Evolutionary conservation across 1,139 yeast genomes (phyloP).

Genomic region (Pichia sp.): DNA sequence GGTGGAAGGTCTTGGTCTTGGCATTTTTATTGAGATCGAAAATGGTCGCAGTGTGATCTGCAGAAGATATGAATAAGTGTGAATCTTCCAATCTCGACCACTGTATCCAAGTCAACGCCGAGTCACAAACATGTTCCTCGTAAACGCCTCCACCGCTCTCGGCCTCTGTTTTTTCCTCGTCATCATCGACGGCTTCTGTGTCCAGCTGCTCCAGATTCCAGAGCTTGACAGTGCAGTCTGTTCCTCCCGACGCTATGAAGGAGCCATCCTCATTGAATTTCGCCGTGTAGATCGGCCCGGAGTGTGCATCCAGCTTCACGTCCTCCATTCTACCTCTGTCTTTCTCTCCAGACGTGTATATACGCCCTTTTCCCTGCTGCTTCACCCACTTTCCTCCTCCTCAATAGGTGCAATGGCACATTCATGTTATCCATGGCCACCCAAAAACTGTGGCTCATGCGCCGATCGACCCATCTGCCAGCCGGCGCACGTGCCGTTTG

Average conservation of each 20-base stretch:
- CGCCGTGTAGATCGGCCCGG: constrained; percentile 44
- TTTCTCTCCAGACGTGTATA: too few species aligned
- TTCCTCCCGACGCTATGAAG: constrained; percentile 49
- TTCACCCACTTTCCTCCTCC: not conserved
- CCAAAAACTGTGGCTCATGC: not conserved
- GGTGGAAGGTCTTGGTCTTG: constrained; percentile 50
- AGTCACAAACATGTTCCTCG: constrained; percentile 27
- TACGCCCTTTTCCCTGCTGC: not conserved
- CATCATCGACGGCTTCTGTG: constrained; percentile 1
- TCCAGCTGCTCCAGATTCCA: constrained; percentile 41
- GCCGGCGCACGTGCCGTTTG: not conserved
- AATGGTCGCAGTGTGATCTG: constrained; percentile 47
- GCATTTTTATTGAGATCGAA: constrained; percentile 57
- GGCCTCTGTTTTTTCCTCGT: not conserved
- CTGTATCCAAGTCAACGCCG: constrained; percentile 46
- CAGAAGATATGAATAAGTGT: constrained; percentile 42
- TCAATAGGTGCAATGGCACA: not conserved
- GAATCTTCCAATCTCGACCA: constrained; percentile 42
- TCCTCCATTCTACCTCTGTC: not conserved
- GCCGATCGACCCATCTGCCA: not conserved
- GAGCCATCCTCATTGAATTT: constrained; percentile 43
- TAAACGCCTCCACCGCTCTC: constrained; percentile 5
- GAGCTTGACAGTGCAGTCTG: constrained; percentile 42
- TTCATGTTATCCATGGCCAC: not conserved
- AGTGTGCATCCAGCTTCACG: constrained; percentile 31